A percentile compares a stretch with the other conserved stretches of the same genome.
Conservation (phyloP, 2,329 filamentous ascomycete species). For the Dactylellina sp. region DNA sequence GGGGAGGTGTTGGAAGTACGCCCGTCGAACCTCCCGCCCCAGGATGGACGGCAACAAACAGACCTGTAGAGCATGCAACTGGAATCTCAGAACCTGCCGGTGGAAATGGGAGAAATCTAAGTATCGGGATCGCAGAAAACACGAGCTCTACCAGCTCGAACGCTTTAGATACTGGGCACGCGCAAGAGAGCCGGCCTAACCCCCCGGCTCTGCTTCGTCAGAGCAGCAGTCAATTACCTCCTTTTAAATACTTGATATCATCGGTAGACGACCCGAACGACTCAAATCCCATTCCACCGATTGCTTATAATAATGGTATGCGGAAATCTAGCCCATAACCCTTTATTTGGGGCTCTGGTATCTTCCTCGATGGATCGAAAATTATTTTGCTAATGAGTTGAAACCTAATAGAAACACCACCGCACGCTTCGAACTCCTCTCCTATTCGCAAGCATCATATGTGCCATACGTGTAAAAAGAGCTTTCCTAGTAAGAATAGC, state of each 20-base stretch:
- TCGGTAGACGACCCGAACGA: slow-evolving; percentile 54
- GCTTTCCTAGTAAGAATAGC: slow-evolving; percentile 42
- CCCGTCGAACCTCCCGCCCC: slow-evolving; percentile 10
- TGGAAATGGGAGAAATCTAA: no score
- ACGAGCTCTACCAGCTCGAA: slow-evolving; percentile 7
- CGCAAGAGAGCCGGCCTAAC: slow-evolving; percentile 25
- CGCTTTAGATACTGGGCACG: slow-evolving; percentile 23
- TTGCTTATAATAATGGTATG: slow-evolving; percentile 40
- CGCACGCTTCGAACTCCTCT: slow-evolving; percentile 39
- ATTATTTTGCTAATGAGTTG: not conserved
- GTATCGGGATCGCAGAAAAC: slow-evolving; percentile 19
- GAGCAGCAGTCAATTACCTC: slow-evolving; percentile 33
- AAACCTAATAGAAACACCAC: slow-evolving; percentile 12
- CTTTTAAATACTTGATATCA: slow-evolving; percentile 50
- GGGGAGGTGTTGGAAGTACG: slow-evolving; percentile 11
- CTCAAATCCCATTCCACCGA: slow-evolving; percentile 42
- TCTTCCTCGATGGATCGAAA: no score
- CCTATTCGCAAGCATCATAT: slow-evolving; percentile 48
- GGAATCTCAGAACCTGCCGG: not conserved
- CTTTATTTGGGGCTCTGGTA: no score
- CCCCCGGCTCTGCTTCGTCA: slow-evolving; percentile 37
- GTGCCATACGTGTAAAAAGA: slow-evolving; percentile 48
- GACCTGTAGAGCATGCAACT: slow-evolving; percentile 18
- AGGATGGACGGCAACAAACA: slow-evolving; percentile 49
- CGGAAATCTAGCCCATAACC: not conserved